These are phyloP conservation scores for Chimonanthus salicifolius DNA, from an alignment of 164 flowering plant species.

Conservation along the genomic window DNA sequence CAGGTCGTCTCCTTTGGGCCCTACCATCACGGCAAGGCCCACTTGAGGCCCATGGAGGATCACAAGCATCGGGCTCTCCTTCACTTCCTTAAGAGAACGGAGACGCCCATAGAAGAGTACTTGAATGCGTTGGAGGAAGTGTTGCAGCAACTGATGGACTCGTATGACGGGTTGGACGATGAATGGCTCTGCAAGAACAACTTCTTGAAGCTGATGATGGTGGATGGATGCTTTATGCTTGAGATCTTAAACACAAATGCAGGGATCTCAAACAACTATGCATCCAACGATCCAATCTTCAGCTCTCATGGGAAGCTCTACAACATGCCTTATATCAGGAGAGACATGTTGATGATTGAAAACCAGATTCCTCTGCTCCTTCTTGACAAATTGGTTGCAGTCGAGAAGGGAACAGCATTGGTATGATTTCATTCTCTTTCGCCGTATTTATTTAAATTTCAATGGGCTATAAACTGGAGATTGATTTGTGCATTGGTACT, in stretches of 20 bases:
- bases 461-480: not conserved
- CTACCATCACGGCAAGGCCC: conserved; percentile 36
- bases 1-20: conserved; percentile 47
- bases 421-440: conserved; percentile 1
- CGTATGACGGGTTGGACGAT: conserved; percentile 28
- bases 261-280: conserved; percentile 25
- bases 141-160: conserved; percentile 16
- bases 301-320: conserved; percentile 47
- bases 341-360: conserved; percentile 63
- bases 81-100: conserved; percentile 38
- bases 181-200: conserved; percentile 21
- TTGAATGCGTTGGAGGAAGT: conserved; percentile 20
- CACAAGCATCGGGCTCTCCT: conserved; percentile 53
- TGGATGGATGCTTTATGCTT: conserved; percentile 55
- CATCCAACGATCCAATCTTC: conserved; percentile 51
- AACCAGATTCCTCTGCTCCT: conserved; percentile 54
- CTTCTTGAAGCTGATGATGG: conserved; percentile 40
- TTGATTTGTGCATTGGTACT: not conserved
- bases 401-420: conserved; percentile 19
- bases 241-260: conserved; percentile 30
- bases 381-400: conserved; percentile 28
- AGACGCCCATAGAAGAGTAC: conserved; percentile 20
- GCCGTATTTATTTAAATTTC: not conserved
- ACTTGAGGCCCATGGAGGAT: conserved; percentile 35
- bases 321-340: conserved; percentile 36